A percentile compares a stretch with the other conserved stretches of the same genome.
Evolutionary conservation across 163 green algal species (phyloP).

Genomic region (Scenedesmus sp.): DNA sequence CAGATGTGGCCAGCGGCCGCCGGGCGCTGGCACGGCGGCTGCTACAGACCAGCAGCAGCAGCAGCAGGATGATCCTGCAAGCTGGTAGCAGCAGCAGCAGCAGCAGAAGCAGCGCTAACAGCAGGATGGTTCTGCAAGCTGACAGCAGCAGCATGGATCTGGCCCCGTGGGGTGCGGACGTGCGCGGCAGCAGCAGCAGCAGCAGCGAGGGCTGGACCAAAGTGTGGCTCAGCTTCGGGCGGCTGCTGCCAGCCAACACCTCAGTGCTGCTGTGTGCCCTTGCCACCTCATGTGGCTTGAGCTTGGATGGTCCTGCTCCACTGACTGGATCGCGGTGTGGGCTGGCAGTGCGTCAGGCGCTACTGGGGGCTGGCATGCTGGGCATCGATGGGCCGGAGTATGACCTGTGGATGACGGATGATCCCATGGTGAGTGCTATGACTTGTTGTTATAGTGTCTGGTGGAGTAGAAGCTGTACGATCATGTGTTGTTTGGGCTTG

Average conservation of each 20-base stretch:
- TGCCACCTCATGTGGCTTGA: background rate
- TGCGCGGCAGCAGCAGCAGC: background rate
- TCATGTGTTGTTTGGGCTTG: too few species aligned
- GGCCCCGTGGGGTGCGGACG: background rate
- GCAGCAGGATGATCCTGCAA: background rate
- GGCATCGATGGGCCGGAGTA: background rate
- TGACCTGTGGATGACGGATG: background rate
- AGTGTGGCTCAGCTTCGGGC: constrained; percentile 21
- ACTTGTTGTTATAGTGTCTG: background rate
- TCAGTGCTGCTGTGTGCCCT: constrained; percentile 4
- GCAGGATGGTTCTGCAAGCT: background rate
- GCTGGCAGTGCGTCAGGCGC: background rate
- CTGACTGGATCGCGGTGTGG: background rate
- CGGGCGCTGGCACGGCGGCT: background rate
- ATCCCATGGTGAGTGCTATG: constrained; percentile 24
- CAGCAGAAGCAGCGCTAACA: background rate
- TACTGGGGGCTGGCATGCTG: background rate
- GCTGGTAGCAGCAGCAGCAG: background rate
- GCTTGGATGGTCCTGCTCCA: background rate
- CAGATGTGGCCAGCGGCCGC: background rate
- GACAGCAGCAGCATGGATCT: background rate
- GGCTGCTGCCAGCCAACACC: constrained; percentile 10
- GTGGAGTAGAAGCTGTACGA: background rate
- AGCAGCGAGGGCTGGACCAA: background rate
- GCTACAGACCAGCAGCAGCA: background rate